Evolutionary conservation across 306 rosid species (phyloP).

Genomic region (Cucumis cinereus): DNA sequence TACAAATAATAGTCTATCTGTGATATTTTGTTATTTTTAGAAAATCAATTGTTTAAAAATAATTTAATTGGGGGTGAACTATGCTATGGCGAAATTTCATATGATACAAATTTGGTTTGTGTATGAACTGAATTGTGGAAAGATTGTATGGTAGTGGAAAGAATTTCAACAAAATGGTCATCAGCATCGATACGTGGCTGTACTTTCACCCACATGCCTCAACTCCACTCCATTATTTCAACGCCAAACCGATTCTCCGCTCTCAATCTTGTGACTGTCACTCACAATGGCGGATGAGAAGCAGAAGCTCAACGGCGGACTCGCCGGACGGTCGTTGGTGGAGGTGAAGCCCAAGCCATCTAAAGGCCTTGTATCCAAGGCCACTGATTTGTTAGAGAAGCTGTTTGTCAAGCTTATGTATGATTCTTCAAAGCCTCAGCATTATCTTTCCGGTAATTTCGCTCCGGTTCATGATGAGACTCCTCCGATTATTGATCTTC

Average conservation of each 20-base stretch:
- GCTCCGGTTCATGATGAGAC: constrained; percentile 74
- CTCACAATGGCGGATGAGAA: constrained; percentile 16
- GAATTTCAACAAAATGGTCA: background rate
- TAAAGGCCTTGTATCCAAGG: constrained; percentile 46
- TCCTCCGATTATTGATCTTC: constrained; percentile 58
- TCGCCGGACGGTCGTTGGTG: constrained; percentile 15
- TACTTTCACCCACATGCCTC: background rate
- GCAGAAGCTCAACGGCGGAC: constrained; percentile 1
- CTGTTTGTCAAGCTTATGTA: constrained; percentile 52
- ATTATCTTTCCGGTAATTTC: constrained; percentile 65
- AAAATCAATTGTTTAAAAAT: no score
- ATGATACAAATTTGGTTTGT: background rate
- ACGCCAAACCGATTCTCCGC: background rate
- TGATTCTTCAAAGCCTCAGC: constrained; percentile 52
- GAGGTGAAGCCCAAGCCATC: constrained; percentile 55
- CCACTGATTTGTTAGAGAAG: constrained; percentile 54
- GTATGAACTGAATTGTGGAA: background rate
- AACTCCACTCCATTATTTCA: background rate
- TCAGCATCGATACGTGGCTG: background rate
- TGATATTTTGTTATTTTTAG: no score
- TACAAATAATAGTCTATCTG: no score
- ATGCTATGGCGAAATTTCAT: no score
- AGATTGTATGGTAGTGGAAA: constrained; percentile 3
- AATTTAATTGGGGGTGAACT: no score
- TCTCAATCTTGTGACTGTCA: background rate